These are phyloP conservation scores for Hericium erinaceus DNA, from an alignment of 768 basidiomycete genomes.

Conservation along the genomic window DNA sequence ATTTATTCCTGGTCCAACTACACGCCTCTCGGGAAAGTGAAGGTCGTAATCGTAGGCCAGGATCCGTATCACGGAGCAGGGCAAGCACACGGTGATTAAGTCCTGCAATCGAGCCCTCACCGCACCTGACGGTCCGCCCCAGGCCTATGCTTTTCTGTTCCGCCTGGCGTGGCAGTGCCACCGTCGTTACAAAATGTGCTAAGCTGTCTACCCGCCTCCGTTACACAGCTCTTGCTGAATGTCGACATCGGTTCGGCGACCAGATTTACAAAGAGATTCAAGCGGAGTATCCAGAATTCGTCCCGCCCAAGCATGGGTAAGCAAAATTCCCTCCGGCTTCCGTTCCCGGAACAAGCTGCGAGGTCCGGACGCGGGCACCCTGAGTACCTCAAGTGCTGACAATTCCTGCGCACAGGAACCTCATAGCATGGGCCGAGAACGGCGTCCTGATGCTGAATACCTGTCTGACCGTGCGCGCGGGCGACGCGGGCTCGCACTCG, in stretches of 20 bases:
- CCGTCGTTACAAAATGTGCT: conserved; percentile 75
- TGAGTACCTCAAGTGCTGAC: not conserved
- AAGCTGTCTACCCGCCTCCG: not conserved
- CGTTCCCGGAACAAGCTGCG: not conserved
- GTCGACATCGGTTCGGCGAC: not conserved
- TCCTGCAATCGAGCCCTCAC: not conserved
- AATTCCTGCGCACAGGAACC: conserved; percentile 42
- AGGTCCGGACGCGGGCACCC: not conserved
- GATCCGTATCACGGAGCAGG: conserved; percentile 78
- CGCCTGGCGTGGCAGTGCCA: conserved; percentile 60
- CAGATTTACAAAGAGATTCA: conserved; percentile 87
- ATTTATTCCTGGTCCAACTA: conserved; percentile 85
- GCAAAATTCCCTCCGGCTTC: conserved; percentile 18
- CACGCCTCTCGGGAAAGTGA: conserved; percentile 76
- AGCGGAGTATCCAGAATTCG: conserved; percentile 73
- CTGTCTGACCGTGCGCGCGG: conserved; percentile 79
- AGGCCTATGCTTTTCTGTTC: conserved; percentile 92
- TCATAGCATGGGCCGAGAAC: conserved; percentile 71
- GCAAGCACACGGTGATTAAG: conserved; percentile 74
- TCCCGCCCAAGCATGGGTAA: conserved; percentile 76
- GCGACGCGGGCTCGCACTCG: conserved; percentile 70
- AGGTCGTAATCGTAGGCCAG: conserved; percentile 84
- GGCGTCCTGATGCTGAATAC: conserved; percentile 91
- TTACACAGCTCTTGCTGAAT: not conserved
- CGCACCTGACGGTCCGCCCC: not conserved